phyloP scores from a whole-genome alignment of 192 early-diverging fungal species.

The Geranomyces michiganensis region DNA sequence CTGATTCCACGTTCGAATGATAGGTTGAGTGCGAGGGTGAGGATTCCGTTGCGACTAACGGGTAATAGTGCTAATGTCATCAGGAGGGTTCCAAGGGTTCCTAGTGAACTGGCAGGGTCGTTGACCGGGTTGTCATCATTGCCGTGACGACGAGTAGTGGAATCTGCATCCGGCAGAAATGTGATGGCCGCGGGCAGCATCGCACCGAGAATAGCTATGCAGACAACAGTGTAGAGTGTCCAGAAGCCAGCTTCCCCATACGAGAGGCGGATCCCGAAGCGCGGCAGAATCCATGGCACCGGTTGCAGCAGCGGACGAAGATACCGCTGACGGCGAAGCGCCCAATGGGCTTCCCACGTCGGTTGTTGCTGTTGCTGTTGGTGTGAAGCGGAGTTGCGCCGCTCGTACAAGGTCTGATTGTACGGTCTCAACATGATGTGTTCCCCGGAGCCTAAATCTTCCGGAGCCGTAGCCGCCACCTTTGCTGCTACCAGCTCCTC shows the following conservation, averaged over 20 bases:
- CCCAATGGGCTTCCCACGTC: not conserved
- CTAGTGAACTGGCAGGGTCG: not conserved
- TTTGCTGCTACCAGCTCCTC: no score
- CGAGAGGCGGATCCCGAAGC: not conserved
- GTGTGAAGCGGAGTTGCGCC: no score
- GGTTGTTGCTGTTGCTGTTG: no score
- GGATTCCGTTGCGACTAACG: not conserved
- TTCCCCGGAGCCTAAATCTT: no score
- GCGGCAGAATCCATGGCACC: not conserved
- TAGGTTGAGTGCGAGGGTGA: slow-evolving; percentile 1
- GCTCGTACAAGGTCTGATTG: no score
- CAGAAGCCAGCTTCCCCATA: slow-evolving; percentile 1
- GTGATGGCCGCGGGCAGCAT: not conserved
- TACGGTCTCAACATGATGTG: no score
- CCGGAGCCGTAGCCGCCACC: no score
- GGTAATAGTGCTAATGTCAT: not conserved
- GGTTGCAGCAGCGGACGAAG: not conserved
- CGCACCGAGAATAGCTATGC: not conserved
- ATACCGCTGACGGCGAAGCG: slow-evolving; percentile 4
- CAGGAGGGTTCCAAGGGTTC: slow-evolving; percentile 6
- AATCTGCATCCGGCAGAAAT: not conserved
- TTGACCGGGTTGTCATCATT: not conserved
- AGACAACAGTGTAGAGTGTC: not conserved
- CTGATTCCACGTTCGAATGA: slow-evolving; percentile 14
- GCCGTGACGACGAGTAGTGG: not conserved